Conservation (phyloP, 257 asterid genomes). For the Solanum etuberosum region DNA sequence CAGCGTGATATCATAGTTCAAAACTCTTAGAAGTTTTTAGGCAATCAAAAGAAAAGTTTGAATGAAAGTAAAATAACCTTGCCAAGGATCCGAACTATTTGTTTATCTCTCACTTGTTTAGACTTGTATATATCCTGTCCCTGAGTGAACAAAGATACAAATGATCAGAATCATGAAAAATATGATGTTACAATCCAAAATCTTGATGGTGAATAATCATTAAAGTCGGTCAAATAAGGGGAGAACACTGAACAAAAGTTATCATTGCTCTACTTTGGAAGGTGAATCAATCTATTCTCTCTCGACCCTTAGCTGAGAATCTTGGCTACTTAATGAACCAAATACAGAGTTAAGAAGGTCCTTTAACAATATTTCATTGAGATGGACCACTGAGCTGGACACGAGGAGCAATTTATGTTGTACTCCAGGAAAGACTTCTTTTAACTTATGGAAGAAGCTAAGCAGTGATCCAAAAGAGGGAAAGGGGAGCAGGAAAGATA, state of each 20-base stretch:
- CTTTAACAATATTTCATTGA: background rate
- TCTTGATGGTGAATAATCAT: background rate
- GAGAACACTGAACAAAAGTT: background rate
- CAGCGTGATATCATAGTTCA: background rate
- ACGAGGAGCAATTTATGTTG: background rate
- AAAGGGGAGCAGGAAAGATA: background rate
- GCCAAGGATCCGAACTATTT: conserved; percentile 88
- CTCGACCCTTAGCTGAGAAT: background rate
- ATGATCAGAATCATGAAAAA: background rate
- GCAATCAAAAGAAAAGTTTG: background rate
- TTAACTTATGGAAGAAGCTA: background rate
- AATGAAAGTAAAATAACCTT: conserved; percentile 35
- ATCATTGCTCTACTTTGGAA: background rate
- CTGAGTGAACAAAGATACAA: conserved; percentile 19
- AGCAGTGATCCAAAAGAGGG: background rate
- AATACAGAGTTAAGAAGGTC: background rate
- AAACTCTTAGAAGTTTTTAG: background rate
- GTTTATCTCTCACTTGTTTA: conserved; percentile 91
- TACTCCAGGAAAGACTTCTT: background rate
- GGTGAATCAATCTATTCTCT: background rate
- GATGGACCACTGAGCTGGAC: background rate
- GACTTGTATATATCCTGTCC: conserved; percentile 82
- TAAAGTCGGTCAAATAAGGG: background rate
- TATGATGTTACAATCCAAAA: background rate
- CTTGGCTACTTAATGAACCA: background rate